Conservation (phyloP, 2,329 filamentous ascomycete species). For the Didymella pinodella region DNA sequence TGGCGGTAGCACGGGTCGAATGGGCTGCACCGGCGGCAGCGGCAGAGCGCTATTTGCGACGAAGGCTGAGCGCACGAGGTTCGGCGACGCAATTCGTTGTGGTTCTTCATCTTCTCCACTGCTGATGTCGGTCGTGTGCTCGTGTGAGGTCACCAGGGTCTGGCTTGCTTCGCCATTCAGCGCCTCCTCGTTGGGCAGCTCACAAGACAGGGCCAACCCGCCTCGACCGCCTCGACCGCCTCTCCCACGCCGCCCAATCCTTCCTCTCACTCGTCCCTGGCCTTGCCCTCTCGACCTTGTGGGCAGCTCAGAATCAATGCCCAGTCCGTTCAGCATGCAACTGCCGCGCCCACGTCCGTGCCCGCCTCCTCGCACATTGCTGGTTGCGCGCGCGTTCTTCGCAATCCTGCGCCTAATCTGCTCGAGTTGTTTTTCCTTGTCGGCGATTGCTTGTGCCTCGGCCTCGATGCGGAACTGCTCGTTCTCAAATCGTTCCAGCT, state of each 20-base stretch:
- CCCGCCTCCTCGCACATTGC: not conserved
- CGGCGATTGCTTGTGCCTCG: conserved; percentile 34
- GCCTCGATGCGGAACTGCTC: conserved; percentile 41
- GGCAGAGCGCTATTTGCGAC: conserved; percentile 45
- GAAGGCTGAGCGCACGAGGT: conserved; percentile 40
- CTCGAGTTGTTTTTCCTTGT: conserved; percentile 34
- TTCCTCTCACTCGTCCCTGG: conserved; percentile 25
- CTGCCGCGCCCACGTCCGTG: conserved; percentile 17
- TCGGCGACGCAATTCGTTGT: conserved; percentile 28
- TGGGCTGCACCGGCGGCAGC: conserved; percentile 25
- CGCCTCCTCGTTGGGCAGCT: conserved; percentile 4
- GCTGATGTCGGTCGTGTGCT: conserved; percentile 13
- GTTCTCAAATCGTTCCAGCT: conserved; percentile 47
- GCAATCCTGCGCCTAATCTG: conserved; percentile 26
- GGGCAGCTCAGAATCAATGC: conserved; percentile 15
- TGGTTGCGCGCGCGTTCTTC: conserved; percentile 35
- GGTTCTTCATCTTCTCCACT: conserved; percentile 24
- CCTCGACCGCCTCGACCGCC: conserved; percentile 24
- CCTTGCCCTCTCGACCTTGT: conserved; percentile 18
- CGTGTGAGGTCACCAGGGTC: not conserved
- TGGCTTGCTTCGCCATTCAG: not conserved
- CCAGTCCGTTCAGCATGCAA: conserved; percentile 22
- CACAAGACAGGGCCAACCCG: not conserved
- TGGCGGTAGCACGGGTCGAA: not conserved
- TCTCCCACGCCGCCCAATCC: conserved; percentile 19